Evolutionary conservation across 2,329 filamentous ascomycete species (phyloP).

Genomic region (Alternaria dauci): DNA sequence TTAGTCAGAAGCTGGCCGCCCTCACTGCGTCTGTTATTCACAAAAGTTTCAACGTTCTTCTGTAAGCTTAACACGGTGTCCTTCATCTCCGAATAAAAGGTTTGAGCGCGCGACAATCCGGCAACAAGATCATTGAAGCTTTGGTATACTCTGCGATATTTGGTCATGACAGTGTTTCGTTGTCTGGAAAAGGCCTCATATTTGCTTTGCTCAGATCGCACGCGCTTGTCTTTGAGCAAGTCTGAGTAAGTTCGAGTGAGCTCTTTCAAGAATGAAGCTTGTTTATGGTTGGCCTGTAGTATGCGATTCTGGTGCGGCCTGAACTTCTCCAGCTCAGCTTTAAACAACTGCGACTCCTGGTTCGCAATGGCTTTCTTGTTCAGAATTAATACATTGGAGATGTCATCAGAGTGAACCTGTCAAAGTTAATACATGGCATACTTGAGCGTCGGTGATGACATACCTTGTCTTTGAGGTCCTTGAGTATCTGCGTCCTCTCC

Average conservation of each 20-base stretch:
- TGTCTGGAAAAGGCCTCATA: slow-evolving; percentile 90
- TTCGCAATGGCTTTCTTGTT: slow-evolving; percentile 97
- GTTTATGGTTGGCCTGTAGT: slow-evolving; percentile 93
- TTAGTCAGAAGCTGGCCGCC: slow-evolving; percentile 87
- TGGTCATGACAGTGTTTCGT: slow-evolving; percentile 78
- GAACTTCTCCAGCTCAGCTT: slow-evolving; percentile 97
- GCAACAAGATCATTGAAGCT: slow-evolving; percentile 90
- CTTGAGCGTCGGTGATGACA: slow-evolving; percentile 26
- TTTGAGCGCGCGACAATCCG: slow-evolving; percentile 85
- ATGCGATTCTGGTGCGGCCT: slow-evolving; percentile 89
- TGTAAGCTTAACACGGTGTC: slow-evolving; percentile 90
- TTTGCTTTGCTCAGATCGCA: slow-evolving; percentile 91
- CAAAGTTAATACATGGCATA: slow-evolving; percentile 9
- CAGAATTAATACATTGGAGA: slow-evolving; percentile 93
- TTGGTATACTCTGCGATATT: slow-evolving; percentile 90
- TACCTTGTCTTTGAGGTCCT: slow-evolving; percentile 98
- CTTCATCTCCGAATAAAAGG: slow-evolving; percentile 95
- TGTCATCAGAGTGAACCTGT: slow-evolving; percentile 94
- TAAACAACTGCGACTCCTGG: slow-evolving; percentile 90
- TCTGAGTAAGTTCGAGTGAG: slow-evolving; percentile 86
- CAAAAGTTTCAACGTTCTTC: slow-evolving; percentile 96
- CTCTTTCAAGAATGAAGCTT: slow-evolving; percentile 93
- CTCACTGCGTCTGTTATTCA: slow-evolving; percentile 91
- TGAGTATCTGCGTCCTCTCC: slow-evolving; percentile 89
- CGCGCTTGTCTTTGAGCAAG: slow-evolving; percentile 90